Percentiles rank a stretch among this genome's conserved stretches.
These are phyloP conservation scores for Podospora pseudocomata DNA, from an alignment of 495 filamentous ascomycete genomes.

Conservation along the genomic window DNA sequence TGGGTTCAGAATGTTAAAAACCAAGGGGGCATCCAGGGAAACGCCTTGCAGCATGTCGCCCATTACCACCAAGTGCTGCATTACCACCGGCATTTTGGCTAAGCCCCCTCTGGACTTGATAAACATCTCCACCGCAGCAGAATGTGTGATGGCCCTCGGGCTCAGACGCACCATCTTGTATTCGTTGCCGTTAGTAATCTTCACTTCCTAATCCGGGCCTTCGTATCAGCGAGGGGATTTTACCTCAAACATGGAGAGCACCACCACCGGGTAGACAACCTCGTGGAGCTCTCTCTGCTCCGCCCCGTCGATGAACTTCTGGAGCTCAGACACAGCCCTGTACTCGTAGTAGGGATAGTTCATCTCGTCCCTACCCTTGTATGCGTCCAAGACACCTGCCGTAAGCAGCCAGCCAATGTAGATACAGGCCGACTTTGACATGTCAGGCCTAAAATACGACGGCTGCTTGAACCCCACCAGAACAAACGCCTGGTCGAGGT, in stretches of 20 bases:
- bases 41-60: constrained; percentile 11
- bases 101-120: constrained; percentile 13
- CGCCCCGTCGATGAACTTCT: constrained; percentile 11
- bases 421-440: constrained; percentile 17
- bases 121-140: constrained; percentile 13
- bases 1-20: constrained; percentile 6
- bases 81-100: constrained; percentile 11
- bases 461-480: constrained; percentile 14
- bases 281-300: constrained; percentile 10
- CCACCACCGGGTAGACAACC: constrained; percentile 16
- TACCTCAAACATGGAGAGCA: constrained; percentile 16
- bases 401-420: constrained; percentile 18
- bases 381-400: constrained; percentile 9
- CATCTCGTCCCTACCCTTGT: constrained; percentile 4
- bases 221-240: not conserved
- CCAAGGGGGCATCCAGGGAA: constrained; percentile 9
- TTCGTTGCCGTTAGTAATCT: not conserved
- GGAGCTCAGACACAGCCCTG: constrained; percentile 10
- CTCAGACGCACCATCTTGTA: constrained; percentile 13
- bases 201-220: not conserved
- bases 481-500: constrained; percentile 13
- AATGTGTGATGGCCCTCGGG: constrained; percentile 6
- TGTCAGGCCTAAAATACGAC: constrained; percentile 14
- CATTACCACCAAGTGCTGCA: constrained; percentile 17
- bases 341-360: constrained; percentile 16